Evolutionary conservation across 768 basidiomycete genomes (phyloP), one percentile per base, ranked within the genome.

Genomic region (Auricularia auricula-judae): DNA sequence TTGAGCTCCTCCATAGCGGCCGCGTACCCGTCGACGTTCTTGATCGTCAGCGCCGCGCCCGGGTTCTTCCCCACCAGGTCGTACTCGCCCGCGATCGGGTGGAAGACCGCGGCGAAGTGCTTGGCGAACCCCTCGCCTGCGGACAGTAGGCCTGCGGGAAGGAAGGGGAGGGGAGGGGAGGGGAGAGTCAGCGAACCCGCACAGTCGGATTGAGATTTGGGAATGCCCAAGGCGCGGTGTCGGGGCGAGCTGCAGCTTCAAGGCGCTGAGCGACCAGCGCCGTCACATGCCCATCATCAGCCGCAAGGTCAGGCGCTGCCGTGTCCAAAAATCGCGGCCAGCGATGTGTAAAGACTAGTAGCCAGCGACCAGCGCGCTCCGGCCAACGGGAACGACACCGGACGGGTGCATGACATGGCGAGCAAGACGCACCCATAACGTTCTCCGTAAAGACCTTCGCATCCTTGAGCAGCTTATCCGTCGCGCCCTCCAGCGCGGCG

Each of bases 381-480:
- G n/a, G n/a, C n/a, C n/a, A n/a, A n/a, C n/a, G n/a, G n/a, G n/a
- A n/a, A n/a, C n/a, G n/a, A n/a, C n/a, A n/a, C n/a, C n/a, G n/a
- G n/a, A n/a, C n/a, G n/a, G n/a, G n/a, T n/a, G n/a, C n/a, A n/a
- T n/a, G n/a, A n/a, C n/a, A n/a, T n/a, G n/a, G n/a, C n/a, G n/a
- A n/a, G n/a, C n/a, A n/a, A 14, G 12, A 14, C 86, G 66, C 73
- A 89, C 92, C 73, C 65, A 81, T 83, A 63, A 97, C 89, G 34
- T 89, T 83, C 51, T 98, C 93, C 16, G 84, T 84, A 77, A 93
- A 98, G 4, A 85, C 80, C 71, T 88, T 91, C 36, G 89, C 86
- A 71, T 99, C 95, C 78, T 98, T 98, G 70, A 94, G 76, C 65
- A 98, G 78, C 77, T 93, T 94, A 73, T 95, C 94, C 0, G 89